These are phyloP conservation scores for Annulohypoxylon maeteangense DNA, from an alignment of 495 filamentous ascomycete species.

Conservation along the genomic window DNA sequence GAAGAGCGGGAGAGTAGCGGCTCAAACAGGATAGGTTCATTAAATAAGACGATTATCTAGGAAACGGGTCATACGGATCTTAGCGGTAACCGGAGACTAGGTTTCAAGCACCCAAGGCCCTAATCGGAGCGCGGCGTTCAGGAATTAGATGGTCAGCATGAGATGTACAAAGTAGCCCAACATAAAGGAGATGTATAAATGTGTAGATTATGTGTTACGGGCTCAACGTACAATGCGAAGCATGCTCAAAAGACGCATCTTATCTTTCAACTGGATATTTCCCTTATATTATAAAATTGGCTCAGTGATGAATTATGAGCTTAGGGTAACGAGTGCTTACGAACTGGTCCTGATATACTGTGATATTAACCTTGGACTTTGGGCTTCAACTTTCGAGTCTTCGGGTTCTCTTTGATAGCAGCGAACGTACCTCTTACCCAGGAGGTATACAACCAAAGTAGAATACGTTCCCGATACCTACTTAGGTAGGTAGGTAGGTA, in stretches of 20 bases:
- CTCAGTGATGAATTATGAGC: background rate
- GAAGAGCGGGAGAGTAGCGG: background rate
- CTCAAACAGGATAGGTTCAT: constrained; percentile 7
- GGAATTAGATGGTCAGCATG: constrained; percentile 38
- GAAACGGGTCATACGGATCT: constrained; percentile 12
- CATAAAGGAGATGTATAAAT: constrained; percentile 39
- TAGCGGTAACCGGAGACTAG: constrained; percentile 6
- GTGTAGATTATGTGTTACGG: constrained; percentile 34
- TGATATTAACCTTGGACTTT: too few relatives aligned
- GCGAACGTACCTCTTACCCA: too few relatives aligned
- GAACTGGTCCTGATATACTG: too few relatives aligned
- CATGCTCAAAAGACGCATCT: constrained; percentile 10
- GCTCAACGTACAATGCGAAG: constrained; percentile 16
- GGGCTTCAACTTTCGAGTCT: too few relatives aligned
- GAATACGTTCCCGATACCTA: too few relatives aligned
- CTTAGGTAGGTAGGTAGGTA: background rate
- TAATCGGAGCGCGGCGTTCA: constrained; percentile 42
- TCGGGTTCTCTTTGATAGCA: too few relatives aligned
- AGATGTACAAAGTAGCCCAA: constrained; percentile 41
- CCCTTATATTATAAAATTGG: background rate
- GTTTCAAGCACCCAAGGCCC: constrained; percentile 18
- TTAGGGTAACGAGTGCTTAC: too few relatives aligned
- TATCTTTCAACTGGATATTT: background rate
- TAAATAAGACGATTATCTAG: background rate
- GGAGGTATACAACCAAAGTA: too few relatives aligned